Conservation (phyloP, 2,329 filamentous ascomycete genomes). For the Pestalotiopsis sp. region DNA sequence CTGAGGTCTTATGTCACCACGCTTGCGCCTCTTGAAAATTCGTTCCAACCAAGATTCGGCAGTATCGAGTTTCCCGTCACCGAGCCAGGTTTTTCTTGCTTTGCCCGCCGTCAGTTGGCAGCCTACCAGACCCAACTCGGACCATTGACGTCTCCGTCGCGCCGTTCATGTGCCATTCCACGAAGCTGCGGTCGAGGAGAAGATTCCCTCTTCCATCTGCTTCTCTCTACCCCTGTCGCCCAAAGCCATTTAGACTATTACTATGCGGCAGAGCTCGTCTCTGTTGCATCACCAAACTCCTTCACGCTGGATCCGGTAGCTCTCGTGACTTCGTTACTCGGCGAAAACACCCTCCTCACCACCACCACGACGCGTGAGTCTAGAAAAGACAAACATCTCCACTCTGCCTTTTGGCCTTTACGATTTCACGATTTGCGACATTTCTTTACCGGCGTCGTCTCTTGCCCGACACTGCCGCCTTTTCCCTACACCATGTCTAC, state of each 20-base stretch:
- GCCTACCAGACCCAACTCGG: background rate
- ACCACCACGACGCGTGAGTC: conserved; percentile 39
- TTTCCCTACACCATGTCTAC: conserved; percentile 59
- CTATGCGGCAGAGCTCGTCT: conserved; percentile 61
- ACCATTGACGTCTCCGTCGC: background rate
- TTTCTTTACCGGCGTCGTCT: conserved; percentile 59
- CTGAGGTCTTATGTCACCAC: conserved; percentile 7
- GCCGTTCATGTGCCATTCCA: conserved; percentile 2
- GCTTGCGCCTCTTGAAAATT: conserved; percentile 7
- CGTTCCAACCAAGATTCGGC: background rate
- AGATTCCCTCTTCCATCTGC: background rate
- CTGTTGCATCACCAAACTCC: conserved; percentile 51
- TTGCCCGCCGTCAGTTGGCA: background rate
- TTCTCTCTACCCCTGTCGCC: conserved; percentile 8
- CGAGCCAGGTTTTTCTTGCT: background rate
- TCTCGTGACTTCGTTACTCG: conserved; percentile 36
- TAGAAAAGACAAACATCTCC: conserved; percentile 55
- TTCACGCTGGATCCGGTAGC: conserved; percentile 63
- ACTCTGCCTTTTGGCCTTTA: conserved; percentile 49
- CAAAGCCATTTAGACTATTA: conserved; percentile 21
- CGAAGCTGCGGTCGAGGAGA: background rate
- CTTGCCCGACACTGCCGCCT: conserved; percentile 59
- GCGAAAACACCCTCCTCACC: conserved; percentile 28
- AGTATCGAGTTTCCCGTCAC: background rate
- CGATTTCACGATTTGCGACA: conserved; percentile 50